Conservation (phyloP, 805 yeast genomes). For the Isabelozyma gotoi region DNA sequence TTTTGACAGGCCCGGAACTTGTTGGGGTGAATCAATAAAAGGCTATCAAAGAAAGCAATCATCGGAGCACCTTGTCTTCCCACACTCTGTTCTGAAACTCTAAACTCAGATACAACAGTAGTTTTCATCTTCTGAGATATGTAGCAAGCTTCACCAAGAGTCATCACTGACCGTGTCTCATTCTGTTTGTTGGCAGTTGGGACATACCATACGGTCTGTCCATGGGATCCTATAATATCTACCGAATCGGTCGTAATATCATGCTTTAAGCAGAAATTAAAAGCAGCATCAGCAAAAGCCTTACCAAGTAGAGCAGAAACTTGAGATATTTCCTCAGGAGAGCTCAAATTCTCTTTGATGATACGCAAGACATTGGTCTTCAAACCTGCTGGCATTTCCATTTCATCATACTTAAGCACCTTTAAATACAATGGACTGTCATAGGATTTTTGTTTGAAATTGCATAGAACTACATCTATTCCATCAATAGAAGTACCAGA, state of each 20-base stretch:
- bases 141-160: conserved; percentile 18
- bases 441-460: conserved; percentile 7
- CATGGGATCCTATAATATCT: conserved; percentile 22
- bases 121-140: conserved; percentile 12
- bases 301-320: conserved; percentile 8
- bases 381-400: conserved; percentile 7
- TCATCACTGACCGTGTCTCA: conserved; percentile 11
- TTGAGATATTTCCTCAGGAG: conserved; percentile 11
- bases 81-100: conserved; percentile 19
- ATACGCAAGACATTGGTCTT: conserved; percentile 7
- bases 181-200: conserved; percentile 3
- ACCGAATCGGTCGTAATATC: conserved; percentile 5
- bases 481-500: conserved; percentile 14
- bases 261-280: conserved; percentile 6
- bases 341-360: conserved; percentile 9
- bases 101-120: conserved; percentile 20
- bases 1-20: conserved; percentile 20
- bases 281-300: conserved; percentile 9
- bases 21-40: conserved; percentile 15
- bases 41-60: conserved; percentile 21
- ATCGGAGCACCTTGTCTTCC: conserved; percentile 28
- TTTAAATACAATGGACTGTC: conserved; percentile 7
- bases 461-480: conserved; percentile 11
- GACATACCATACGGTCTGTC: conserved; percentile 24
- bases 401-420: conserved; percentile 9